Base-by-base conservation (phyloP, 129 eudicot genomes). In the Ambrosia trifida region DNA sequence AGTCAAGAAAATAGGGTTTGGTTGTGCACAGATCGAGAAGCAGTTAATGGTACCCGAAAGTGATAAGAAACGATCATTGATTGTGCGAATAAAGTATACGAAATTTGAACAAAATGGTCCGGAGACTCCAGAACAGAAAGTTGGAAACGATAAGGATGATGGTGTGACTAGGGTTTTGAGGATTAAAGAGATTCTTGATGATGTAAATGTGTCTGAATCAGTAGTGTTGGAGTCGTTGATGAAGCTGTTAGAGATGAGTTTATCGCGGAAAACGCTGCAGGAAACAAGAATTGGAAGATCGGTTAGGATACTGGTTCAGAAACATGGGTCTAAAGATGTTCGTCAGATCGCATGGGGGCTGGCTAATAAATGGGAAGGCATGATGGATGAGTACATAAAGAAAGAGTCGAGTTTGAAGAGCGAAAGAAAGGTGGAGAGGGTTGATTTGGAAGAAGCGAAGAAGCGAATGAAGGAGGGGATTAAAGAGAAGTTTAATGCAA, bases 271-370 rank as follows among this genome's bases (percentile, higher is more conserved):
- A 28, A 66, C 43, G n/a, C 57, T 66, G 3, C 41, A 66, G 24
- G 19, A 20, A 28, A 66, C 57, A 0, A 56, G 72, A 11, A 28
- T 66, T 12, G 72, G 57, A 13, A 46, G 18, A 24, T 35, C 40
- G 3, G 58, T 46, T 66, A 24, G 13, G 19, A 14, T 24, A 24
- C 28, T 3, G 1, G 6, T 66, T 66, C 8, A 66, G 13, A 66
- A 66, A 0, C 72, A 66, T 14, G 57, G 5, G 2, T 66, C 58
- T 0, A 66, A 66, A 14, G 72, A 66, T 66, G 43, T 66, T 30
- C 8, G 58, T 4, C 17, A 45, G 57, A 14, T 44, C 4, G 28
- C 28, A 24, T 24, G 28, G 28, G 28, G 28, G 28, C 28, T 24
- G 28, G 28, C 1, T 24, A 24, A 24, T 0, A 24, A 24, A 3